Evolutionary conservation across 768 basidiomycete species (phyloP).

Genomic region (Tylopilus sp.): DNA sequence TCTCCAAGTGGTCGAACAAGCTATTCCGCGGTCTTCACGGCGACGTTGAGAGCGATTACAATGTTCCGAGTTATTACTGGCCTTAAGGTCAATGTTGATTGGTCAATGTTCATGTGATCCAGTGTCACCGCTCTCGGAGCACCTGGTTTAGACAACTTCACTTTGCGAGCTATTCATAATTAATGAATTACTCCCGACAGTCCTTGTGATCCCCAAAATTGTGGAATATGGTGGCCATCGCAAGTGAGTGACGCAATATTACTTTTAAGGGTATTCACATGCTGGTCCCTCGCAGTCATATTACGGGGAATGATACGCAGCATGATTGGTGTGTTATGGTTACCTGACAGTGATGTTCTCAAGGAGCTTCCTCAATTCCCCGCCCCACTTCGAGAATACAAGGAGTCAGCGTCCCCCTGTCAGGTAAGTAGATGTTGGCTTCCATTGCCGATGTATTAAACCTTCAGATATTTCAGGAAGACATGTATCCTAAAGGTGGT

Average conservation of each 20-base stretch:
- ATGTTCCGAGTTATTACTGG: neutral
- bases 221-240: neutral
- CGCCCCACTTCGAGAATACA: neutral
- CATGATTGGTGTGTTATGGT: neutral
- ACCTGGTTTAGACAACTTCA: neutral
- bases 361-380: neutral
- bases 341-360: neutral
- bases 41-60: neutral
- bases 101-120: neutral
- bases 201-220: neutral
- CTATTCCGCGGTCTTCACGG: neutral
- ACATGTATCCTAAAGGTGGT: neutral
- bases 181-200: neutral
- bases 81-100: neutral
- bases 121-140: neutral
- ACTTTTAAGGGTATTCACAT: too few species aligned
- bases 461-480: too few species aligned
- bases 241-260: slow-evolving; percentile 6
- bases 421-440: neutral
- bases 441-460: neutral
- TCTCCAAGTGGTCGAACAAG: neutral
- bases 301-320: neutral
- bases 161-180: neutral
- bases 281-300: too few species aligned
- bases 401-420: neutral